A percentile compares a stretch with the other conserved stretches of the same genome.
These are phyloP conservation scores for Linum lewisii DNA, from an alignment of 345 rosid genomes.

Conservation along the genomic window DNA sequence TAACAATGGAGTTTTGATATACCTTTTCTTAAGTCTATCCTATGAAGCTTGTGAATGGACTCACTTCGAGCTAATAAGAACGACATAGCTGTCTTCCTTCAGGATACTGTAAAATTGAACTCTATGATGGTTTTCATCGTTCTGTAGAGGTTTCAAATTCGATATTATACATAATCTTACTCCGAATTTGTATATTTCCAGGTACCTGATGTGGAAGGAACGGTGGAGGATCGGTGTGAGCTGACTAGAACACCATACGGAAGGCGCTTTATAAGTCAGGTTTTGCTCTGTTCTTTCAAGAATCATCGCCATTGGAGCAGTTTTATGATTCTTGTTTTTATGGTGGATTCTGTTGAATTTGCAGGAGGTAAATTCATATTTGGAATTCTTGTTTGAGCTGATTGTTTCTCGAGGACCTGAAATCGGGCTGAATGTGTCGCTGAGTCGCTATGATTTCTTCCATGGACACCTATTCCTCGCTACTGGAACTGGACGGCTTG, in stretches of 20 bases:
- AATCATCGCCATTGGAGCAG: neutral
- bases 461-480: constrained; percentile 83
- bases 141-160: too few relatives aligned
- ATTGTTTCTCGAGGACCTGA: constrained; percentile 61
- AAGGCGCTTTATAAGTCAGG: constrained; percentile 58
- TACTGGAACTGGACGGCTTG: constrained; percentile 54
- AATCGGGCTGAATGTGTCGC: constrained; percentile 48
- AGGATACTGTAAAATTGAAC: too few relatives aligned
- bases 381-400: constrained; percentile 57
- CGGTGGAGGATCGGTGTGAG: constrained; percentile 33
- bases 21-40: too few relatives aligned
- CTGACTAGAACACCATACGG: constrained; percentile 85
- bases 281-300: constrained; percentile 10
- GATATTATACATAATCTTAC: too few relatives aligned
- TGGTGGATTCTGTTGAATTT: constrained; percentile 4
- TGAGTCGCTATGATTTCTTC: constrained; percentile 72
- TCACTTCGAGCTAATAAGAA: too few relatives aligned
- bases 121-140: too few relatives aligned
- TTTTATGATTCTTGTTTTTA: neutral
- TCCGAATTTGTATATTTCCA: constrained; percentile 16
- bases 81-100: too few relatives aligned
- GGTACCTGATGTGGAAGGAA: constrained; percentile 62
- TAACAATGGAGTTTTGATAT: too few relatives aligned
- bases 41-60: too few relatives aligned
- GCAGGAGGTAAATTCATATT: constrained; percentile 71